Evolutionary conservation across 2,329 filamentous ascomycete species (phyloP).

Genomic region (Mycosphaerella sp.): DNA sequence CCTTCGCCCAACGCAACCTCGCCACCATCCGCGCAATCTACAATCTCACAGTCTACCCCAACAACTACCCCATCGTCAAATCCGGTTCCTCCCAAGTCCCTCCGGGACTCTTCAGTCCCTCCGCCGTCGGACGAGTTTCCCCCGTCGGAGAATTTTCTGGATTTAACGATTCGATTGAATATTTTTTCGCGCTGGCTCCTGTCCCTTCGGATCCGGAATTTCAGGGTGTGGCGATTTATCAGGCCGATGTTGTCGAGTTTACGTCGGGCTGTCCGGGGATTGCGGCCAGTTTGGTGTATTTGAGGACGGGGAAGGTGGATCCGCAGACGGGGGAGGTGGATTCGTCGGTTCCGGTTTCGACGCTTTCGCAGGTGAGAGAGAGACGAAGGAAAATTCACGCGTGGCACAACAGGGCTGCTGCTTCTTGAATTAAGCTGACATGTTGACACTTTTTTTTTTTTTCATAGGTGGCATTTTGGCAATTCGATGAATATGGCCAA

Average conservation of each 20-base stretch:
- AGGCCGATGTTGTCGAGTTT: conserved; percentile 24
- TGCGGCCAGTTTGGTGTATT: conserved; percentile 21
- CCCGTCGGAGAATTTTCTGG: conserved; percentile 41
- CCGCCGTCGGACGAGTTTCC: conserved; percentile 37
- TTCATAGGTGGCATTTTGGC: conserved; percentile 41
- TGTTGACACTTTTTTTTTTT: neutral
- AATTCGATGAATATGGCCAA: conserved; percentile 40
- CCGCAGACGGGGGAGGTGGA: conserved; percentile 11
- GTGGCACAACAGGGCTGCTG: too few relatives aligned
- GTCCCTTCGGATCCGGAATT: conserved; percentile 21
- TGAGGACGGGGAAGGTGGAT: conserved; percentile 16
- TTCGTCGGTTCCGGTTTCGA: conserved; percentile 6
- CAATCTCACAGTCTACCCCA: conserved; percentile 30
- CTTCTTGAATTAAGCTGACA: too few relatives aligned
- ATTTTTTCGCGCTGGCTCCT: conserved; percentile 42
- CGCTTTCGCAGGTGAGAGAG: conserved; percentile 16
- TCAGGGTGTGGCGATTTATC: conserved; percentile 23
- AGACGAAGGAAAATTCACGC: too few relatives aligned
- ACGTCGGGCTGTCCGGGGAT: conserved; percentile 19
- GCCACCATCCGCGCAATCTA: conserved; percentile 10
- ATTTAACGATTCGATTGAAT: conserved; percentile 41
- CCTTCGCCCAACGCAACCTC: conserved; percentile 10
- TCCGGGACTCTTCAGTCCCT: conserved; percentile 35
- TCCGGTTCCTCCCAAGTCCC: conserved; percentile 36
- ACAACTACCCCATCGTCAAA: conserved; percentile 35